These are phyloP conservation scores for Picea engelmannii DNA, from an alignment of 83 land plant genomes.

Conservation along the genomic window DNA sequence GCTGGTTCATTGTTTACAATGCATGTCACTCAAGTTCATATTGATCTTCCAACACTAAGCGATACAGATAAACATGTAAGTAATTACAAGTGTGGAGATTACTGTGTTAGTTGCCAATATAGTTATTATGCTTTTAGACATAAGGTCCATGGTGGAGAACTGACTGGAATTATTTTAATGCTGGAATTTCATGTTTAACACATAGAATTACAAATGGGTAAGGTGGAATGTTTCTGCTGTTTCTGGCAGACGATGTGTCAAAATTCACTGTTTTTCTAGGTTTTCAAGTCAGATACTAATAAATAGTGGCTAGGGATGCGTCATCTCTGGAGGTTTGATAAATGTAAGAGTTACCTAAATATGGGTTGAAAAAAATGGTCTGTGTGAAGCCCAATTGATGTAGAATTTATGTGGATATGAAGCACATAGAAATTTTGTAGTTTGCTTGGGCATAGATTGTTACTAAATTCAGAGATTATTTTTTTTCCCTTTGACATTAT, in stretches of 20 bases:
- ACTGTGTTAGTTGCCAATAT: background rate
- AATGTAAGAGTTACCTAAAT: too few relatives aligned
- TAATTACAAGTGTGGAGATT: background rate
- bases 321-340: too few relatives aligned
- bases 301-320: too few relatives aligned
- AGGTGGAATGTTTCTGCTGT: background rate
- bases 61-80: conserved; percentile 78
- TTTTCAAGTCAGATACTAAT: too few relatives aligned
- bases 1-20: conserved; percentile 82
- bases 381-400: too few relatives aligned
- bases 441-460: too few relatives aligned
- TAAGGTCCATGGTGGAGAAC: background rate
- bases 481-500: too few relatives aligned
- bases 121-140: background rate
- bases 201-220: background rate
- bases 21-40: conserved; percentile 78
- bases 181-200: background rate
- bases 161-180: background rate
- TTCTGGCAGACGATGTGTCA: background rate
- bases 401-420: too few relatives aligned
- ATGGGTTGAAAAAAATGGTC: too few relatives aligned
- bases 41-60: conserved; percentile 78
- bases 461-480: too few relatives aligned
- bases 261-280: too few relatives aligned
- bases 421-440: too few relatives aligned